Base-by-base conservation (phyloP, 1,284 basidiomycete species). In the Wolfiporia cocos region DNA sequence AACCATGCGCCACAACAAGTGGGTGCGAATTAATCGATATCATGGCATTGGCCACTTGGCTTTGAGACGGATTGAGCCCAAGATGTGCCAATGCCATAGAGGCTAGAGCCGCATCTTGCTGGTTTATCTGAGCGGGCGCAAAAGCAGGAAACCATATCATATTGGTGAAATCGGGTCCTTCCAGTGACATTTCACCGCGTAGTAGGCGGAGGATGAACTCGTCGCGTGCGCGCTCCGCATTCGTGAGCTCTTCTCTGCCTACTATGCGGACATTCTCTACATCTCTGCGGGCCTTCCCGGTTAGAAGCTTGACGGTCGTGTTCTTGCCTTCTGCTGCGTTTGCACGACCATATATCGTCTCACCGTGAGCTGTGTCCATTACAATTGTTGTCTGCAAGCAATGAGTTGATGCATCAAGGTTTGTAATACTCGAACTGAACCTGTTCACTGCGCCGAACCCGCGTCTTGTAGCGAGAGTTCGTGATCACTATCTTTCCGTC, bases 381-480 rank as follows among this genome's bases (percentile, higher is more conserved):
- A 33, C 30, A 21, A 40, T 36, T 0, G 45, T n/a, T 2, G 37
- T 17, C 22, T 42, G 30, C 23, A 21, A 22, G 22, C 37, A 24
- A n/a, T n/a, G n/a, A n/a, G n/a, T n/a, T n/a, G n/a, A 26, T 12
- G 14, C 10, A 12, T 37, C n/a, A 5, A 22, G 9, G 21, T 42
- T 14, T 33, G 28, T 20, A 20, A 12, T 26, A 15, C 18, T 7
- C 19, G 37, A 17, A 17, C 2, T 20, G 7, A 10, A 52, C 54
- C 46, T 53, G 49, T 17, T 41, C 37, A 15, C 42, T 46, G 0
- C 18, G 4, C 5, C 54, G 47, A 1, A 58, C 37, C 9, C 52
- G 44, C 0, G 48, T 51, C 30, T 54, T 56, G 44, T 47, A 59
- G 3, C 54, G 48, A 3, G 49, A 31, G 24, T 48, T 50, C 14